Evolutionary conservation across 495 filamentous ascomycete genomes (phyloP).

Genomic region (Friedmanniomyces simplex): DNA sequence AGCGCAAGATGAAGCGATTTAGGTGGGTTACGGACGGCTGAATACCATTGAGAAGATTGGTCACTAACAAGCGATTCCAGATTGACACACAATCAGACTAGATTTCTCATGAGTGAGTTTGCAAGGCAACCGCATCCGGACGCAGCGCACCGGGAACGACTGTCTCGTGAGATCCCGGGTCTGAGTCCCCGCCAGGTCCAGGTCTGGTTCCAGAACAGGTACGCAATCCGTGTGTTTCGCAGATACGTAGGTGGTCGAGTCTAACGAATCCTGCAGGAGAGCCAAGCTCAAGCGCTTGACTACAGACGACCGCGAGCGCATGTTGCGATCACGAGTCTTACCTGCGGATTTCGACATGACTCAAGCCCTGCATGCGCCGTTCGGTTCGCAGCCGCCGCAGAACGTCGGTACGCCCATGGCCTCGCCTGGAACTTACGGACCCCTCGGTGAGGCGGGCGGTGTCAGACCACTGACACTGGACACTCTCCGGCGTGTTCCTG

Average conservation of each 20-base stretch:
- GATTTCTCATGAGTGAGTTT: slow-evolving; percentile 96
- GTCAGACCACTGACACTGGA: slow-evolving; percentile 54
- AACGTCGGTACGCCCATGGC: slow-evolving; percentile 43
- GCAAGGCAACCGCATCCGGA: slow-evolving; percentile 92
- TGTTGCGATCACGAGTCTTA: slow-evolving; percentile 85
- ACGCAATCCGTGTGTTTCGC: slow-evolving; percentile 21
- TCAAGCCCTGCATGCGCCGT: slow-evolving; percentile 75
- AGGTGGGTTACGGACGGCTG: slow-evolving; percentile 66
- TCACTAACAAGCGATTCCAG: slow-evolving; percentile 35
- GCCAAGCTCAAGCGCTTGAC: slow-evolving; percentile 93
- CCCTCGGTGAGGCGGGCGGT: slow-evolving; percentile 35
- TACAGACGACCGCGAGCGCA: slow-evolving; percentile 83
- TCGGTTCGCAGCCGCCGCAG: slow-evolving; percentile 36
- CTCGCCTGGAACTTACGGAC: slow-evolving; percentile 42
- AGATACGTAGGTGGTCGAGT: not conserved
- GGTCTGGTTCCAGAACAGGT: slow-evolving; percentile 99
- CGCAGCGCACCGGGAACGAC: slow-evolving; percentile 78
- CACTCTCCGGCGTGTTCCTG: slow-evolving; percentile 41
- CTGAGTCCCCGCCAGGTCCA: slow-evolving; percentile 90
- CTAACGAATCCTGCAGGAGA: slow-evolving; percentile 44
- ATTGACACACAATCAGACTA: slow-evolving; percentile 91
- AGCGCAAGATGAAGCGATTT: slow-evolving; percentile 93
- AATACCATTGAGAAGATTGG: not conserved
- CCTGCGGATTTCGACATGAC: slow-evolving; percentile 90
- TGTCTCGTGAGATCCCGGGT: slow-evolving; percentile 87